Base-by-base conservation (phyloP, 768 basidiomycete genomes). In the Trametes villosa region DNA sequence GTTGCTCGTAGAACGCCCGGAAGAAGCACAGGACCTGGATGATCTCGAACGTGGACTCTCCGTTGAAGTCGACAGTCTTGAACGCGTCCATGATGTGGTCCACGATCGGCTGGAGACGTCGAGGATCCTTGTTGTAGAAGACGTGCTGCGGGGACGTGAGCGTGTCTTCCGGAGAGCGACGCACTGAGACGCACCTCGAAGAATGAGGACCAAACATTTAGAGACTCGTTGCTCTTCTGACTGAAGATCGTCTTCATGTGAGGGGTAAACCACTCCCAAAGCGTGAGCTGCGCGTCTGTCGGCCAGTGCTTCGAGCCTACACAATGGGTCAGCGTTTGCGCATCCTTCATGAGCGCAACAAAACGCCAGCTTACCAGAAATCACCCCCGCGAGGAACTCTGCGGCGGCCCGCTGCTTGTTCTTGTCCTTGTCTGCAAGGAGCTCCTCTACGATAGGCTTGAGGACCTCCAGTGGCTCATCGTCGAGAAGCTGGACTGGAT, bases 351-450 rank as follows among this genome's bases (percentile, higher is more conserved):
- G 6, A 36, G 4, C 33, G n/a, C 9, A 36, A 57, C 24, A 8
- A 33, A 15, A n/a, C 6, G n/a, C 4, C 9, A 3, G 62, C 57
- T 51, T 68, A 83, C 88, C 89, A 63, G 82, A 81, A 24, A 91
- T 71, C n/a, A 90, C 61, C 26, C 89, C 89, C 2, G 89, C 91
- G 9, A 94, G 71, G 53, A 95, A 78, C 72, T 97, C 94, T 5
- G 92, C 92, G 9, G 91, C 87, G 3, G 91, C 93, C 30, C 94
- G 81, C 70, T 93, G 93, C 75, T 94, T 92, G 74, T 96, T 89
- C 60, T 92, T 88, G 64, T 91, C 86, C 62, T 88, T 84, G 67
- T 91, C 83, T 9, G 74, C 71, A 20, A 94, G 75, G n/a, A 91
- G 74, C 31, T 79, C 79, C 55, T 88, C 86, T 36, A 93, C 69